Evolutionary conservation across 1,284 basidiomycete species (phyloP).

Genomic region (Puccinia horiana): DNA sequence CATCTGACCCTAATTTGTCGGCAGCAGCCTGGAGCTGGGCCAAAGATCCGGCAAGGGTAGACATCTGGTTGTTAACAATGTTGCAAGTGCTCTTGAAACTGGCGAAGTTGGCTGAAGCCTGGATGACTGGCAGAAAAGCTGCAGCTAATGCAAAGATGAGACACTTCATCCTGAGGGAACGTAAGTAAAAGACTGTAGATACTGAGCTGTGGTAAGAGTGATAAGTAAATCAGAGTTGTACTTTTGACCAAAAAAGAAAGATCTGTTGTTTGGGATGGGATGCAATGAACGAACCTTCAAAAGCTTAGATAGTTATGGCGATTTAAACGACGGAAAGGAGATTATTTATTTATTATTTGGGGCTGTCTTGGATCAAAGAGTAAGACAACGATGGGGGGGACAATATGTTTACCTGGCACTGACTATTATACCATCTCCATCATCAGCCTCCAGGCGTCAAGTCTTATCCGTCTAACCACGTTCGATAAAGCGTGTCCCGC

Average conservation of each 20-base stretch:
- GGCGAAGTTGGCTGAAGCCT: conserved; percentile 13
- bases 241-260: background rate
- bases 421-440: too few relatives aligned
- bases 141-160: background rate
- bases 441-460: too few relatives aligned
- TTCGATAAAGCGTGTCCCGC: background rate
- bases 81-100: conserved; percentile 14
- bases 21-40: background rate
- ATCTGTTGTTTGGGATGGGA: too few relatives aligned
- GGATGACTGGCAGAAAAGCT: background rate
- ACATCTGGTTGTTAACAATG: conserved; percentile 20
- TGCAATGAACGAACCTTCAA: too few relatives aligned
- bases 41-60: background rate
- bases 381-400: too few relatives aligned
- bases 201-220: background rate
- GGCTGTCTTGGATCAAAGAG: too few relatives aligned
- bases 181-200: background rate
- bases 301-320: too few relatives aligned
- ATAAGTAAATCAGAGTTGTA: background rate
- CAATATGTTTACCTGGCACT: too few relatives aligned
- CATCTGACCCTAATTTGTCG: background rate
- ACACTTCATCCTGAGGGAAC: conserved; percentile 21
- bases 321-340: too few relatives aligned
- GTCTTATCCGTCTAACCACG: background rate
- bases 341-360: too few relatives aligned